Percentiles rank a stretch among this genome's conserved stretches.
Conservation (phyloP, 2,329 filamentous ascomycete genomes). For the Cercospora zeina region DNA sequence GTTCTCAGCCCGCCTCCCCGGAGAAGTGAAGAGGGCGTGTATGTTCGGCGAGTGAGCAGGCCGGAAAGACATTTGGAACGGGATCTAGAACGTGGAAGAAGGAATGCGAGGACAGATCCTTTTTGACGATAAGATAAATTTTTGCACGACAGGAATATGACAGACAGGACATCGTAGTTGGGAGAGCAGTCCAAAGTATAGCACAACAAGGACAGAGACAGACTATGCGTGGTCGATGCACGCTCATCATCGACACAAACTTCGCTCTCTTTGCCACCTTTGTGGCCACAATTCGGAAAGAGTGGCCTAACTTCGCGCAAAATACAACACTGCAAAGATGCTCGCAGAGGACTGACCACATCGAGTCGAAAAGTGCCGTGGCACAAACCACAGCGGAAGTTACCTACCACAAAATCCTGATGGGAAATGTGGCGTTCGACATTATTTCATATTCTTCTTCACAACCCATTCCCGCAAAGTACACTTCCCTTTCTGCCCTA, state of each 20-base stretch:
- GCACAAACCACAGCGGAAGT: neutral
- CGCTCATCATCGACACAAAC: neutral
- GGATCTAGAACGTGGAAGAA: conserved; percentile 22
- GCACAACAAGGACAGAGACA: neutral
- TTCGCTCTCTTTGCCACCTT: neutral
- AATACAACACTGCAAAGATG: neutral
- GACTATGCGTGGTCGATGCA: neutral
- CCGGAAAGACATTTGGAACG: conserved; percentile 11
- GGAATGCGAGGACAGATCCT: conserved; percentile 19
- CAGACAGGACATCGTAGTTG: neutral
- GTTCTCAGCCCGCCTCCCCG: conserved; percentile 17
- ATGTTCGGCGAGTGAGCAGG: conserved; percentile 11
- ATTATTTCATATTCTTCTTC: neutral
- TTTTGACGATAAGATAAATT: conserved; percentile 1
- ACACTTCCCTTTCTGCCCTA: neutral
- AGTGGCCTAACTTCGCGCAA: neutral
- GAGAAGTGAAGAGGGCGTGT: conserved; percentile 19
- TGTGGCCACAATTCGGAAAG: neutral
- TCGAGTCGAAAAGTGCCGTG: neutral
- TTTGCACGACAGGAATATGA: neutral
- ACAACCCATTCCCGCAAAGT: neutral
- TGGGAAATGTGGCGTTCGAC: conserved; percentile 3
- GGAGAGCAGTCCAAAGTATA: neutral
- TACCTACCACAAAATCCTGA: neutral
- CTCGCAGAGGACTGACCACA: neutral